phyloP scores from a whole-genome alignment of 1,284 basidiomycete genomes.

The Singerocomus inundabilis region DNA sequence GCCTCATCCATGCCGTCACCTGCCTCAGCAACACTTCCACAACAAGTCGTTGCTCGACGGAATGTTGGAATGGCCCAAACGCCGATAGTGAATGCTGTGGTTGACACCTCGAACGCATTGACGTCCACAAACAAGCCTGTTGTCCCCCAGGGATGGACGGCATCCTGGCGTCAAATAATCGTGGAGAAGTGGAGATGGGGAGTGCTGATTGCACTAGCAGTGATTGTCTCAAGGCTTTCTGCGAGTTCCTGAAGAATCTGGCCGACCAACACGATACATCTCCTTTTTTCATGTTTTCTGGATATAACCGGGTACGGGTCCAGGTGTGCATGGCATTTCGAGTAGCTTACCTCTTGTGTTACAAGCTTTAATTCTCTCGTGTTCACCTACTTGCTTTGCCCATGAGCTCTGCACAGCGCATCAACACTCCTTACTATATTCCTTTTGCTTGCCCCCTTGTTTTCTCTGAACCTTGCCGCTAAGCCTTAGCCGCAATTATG shows the following conservation, averaged over 20 bases:
- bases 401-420: conserved; percentile 5
- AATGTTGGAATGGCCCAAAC: conserved; percentile 11
- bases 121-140: conserved; percentile 34
- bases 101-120: conserved; percentile 22
- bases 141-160: conserved; percentile 44
- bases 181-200: conserved; percentile 84
- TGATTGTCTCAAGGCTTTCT: conserved; percentile 69
- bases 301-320: conserved; percentile 23
- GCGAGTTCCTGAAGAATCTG: conserved; percentile 32
- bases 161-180: conserved; percentile 62
- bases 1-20: conserved; percentile 15
- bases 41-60: conserved; percentile 19
- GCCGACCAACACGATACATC: neutral
- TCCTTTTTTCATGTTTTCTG: conserved; percentile 16
- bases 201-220: conserved; percentile 70
- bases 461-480: conserved; percentile 10
- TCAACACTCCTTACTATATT: conserved; percentile 7
- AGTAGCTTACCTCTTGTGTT: conserved; percentile 18
- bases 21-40: conserved; percentile 20
- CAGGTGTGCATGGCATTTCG: conserved; percentile 19
- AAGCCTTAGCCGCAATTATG: too few species aligned
- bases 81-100: neutral
- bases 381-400: conserved; percentile 12
- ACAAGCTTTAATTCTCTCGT: conserved; percentile 10
- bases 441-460: conserved; percentile 14